These are phyloP conservation scores for Pseudocercospora crystallina DNA, from an alignment of 2,329 filamentous ascomycete genomes.

Conservation along the genomic window DNA sequence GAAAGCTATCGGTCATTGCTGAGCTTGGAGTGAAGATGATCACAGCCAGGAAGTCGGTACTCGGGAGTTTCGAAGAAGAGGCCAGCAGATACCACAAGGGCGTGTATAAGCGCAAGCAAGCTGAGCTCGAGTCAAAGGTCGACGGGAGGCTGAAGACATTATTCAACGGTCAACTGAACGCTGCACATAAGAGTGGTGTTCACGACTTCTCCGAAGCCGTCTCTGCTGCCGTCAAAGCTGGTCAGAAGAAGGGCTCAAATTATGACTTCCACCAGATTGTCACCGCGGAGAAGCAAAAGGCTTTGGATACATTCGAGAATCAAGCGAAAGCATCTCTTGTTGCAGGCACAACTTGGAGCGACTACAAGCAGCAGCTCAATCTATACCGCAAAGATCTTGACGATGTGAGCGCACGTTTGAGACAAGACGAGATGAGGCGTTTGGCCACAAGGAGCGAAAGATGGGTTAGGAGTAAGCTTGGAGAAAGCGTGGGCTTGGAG, in stretches of 20 bases:
- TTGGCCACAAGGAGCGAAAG: conserved; percentile 87
- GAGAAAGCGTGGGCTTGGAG: conserved; percentile 84
- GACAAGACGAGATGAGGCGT: conserved; percentile 94
- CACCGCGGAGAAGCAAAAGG: conserved; percentile 72
- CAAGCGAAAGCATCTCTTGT: conserved; percentile 75
- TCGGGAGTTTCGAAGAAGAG: conserved; percentile 84
- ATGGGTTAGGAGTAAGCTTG: conserved; percentile 85
- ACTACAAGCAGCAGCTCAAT: conserved; percentile 75
- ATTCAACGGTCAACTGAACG: conserved; percentile 82
- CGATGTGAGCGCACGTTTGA: conserved; percentile 77
- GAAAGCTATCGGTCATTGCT: conserved; percentile 69
- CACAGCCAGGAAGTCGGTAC: conserved; percentile 66
- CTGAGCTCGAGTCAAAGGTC: conserved; percentile 81
- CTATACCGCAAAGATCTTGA: conserved; percentile 90
- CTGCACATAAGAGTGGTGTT: conserved; percentile 86
- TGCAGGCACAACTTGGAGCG: conserved; percentile 80
- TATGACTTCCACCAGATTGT: conserved; percentile 98
- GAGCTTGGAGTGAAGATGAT: conserved; percentile 75
- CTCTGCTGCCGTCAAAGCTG: conserved; percentile 78
- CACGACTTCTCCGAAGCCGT: conserved; percentile 84
- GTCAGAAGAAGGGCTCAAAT: conserved; percentile 83
- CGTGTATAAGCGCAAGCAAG: conserved; percentile 81
- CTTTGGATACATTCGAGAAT: conserved; percentile 71
- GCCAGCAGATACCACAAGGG: conserved; percentile 96
- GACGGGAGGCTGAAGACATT: conserved; percentile 85